Conservation (phyloP, 2,329 filamentous ascomycete genomes). For the Aspergillus ruber region DNA sequence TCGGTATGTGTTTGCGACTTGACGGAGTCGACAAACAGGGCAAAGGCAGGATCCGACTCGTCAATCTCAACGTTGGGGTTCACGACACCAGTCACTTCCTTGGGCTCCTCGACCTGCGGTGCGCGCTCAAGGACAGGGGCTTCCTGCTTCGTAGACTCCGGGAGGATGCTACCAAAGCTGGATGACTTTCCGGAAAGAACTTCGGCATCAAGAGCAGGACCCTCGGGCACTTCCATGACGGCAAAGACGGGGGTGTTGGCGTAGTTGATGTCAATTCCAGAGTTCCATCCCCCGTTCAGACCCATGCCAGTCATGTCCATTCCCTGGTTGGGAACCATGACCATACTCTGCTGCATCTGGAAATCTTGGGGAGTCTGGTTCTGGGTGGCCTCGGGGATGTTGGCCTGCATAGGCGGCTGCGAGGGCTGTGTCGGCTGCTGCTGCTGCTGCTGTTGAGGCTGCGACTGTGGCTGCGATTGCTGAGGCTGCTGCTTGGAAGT, state of each 20-base stretch:
- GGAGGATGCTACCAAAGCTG: slow-evolving; percentile 39
- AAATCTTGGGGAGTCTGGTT: slow-evolving; percentile 49
- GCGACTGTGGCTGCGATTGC: slow-evolving; percentile 33
- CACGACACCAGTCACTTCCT: slow-evolving; percentile 14
- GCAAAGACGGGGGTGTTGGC: slow-evolving; percentile 52
- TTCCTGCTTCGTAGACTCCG: slow-evolving; percentile 45
- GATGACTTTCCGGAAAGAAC: slow-evolving; percentile 66
- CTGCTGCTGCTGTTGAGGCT: slow-evolving; percentile 33
- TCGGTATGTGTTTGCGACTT: slow-evolving; percentile 22
- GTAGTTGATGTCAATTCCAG: slow-evolving; percentile 40
- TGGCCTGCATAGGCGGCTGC: slow-evolving; percentile 39
- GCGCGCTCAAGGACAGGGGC: slow-evolving; percentile 42
- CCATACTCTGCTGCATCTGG: slow-evolving; percentile 63
- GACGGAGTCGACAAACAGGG: slow-evolving; percentile 46
- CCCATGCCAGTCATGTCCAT: slow-evolving; percentile 69
- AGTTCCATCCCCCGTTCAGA: slow-evolving; percentile 44
- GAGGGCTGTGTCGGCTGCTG: slow-evolving; percentile 13
- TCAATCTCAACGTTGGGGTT: slow-evolving; percentile 47
- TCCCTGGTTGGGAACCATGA: slow-evolving; percentile 72
- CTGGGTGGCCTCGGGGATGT: slow-evolving; percentile 58
- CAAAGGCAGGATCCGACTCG: slow-evolving; percentile 44
- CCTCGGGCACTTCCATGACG: slow-evolving; percentile 62
- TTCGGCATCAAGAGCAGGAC: slow-evolving; percentile 55
- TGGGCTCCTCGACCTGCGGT: slow-evolving; percentile 14
- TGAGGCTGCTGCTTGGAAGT: slow-evolving; percentile 37